Conservation (phyloP, 2,329 filamentous ascomycete species). For the Alternaria brassicicola region DNA sequence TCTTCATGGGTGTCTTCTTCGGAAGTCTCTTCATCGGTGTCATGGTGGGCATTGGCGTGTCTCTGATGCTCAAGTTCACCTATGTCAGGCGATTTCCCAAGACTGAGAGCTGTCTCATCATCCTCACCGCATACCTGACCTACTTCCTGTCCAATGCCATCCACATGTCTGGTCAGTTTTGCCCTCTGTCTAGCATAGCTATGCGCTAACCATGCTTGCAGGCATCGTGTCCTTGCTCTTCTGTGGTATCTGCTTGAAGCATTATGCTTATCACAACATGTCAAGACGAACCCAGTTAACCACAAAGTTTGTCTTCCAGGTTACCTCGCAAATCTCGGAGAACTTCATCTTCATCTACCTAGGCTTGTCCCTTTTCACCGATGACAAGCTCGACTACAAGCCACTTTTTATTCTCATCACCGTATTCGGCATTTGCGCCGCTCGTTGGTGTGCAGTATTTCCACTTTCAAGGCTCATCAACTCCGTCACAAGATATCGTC, state of each 20-base stretch:
- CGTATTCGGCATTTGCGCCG: conserved; percentile 86
- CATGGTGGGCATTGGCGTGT: conserved; percentile 83
- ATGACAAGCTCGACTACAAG: conserved; percentile 85
- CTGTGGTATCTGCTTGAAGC: conserved; percentile 97
- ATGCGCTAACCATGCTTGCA: conserved; percentile 48
- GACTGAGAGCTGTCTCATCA: conserved; percentile 93
- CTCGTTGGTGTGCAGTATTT: conserved; percentile 93
- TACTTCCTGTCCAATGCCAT: conserved; percentile 98
- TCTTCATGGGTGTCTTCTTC: conserved; percentile 96
- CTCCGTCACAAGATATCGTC: conserved; percentile 87
- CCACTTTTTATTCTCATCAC: conserved; percentile 94
- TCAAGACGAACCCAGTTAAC: conserved; percentile 95
- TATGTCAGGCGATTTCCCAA: conserved; percentile 91
- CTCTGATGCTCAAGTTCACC: conserved; percentile 90
- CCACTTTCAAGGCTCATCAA: conserved; percentile 90
- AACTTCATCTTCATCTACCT: conserved; percentile 99
- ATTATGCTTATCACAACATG: conserved; percentile 99
- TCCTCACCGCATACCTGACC: conserved; percentile 92
- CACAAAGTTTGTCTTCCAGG: conserved; percentile 96
- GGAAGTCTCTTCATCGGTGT: conserved; percentile 90
- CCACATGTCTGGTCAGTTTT: conserved; percentile 83
- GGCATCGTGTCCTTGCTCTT: conserved; percentile 96
- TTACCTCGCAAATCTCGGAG: conserved; percentile 91
- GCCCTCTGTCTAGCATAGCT: background rate
- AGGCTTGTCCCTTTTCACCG: conserved; percentile 91